Evolutionary conservation across 345 rosid genomes (phyloP), one percentile per base, ranked within the genome.

Genomic region (Corchorus capsularis): DNA sequence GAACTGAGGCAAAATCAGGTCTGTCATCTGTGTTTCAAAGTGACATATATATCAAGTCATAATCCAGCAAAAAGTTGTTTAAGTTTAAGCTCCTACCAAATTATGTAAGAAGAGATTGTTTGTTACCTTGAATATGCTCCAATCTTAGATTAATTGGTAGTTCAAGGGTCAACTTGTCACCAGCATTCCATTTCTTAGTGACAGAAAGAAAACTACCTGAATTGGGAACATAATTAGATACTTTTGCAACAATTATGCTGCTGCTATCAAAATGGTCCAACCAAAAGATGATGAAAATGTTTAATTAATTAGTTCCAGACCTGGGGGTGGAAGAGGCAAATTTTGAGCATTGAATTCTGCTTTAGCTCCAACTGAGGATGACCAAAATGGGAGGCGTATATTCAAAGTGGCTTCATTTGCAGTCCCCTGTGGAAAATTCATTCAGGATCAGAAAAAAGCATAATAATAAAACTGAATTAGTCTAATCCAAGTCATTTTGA

Each of bases 321-420:
- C 97, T 86, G 94, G 88, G 78, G 83, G 77, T 49, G 97, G 91
- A 19, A 82, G 53, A 50, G 82, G 35, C 75, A 87, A 64, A 74
- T 80, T 72, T 74, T 88, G 78, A 2, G 75, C 82, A 79, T 94
- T 94, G 79, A 91, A 56, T 35, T 76, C 62, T 39, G 93, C 91
- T 74, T 83, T 78, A 43, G 91, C 93, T 75, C 85, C 89, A 72
- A 74, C 61, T 32, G 86, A 84, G 67, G 79, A 5, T 57, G 94
- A 73, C 98, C 98, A 94, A 34, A 75, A 50, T 3, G 98, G 98
- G 64, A 91, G 82, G 10, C 97, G 87, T 64, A 93, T 73, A 77
- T 93, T 82, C 85, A 94, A 69, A 54, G 94, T 85, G 22, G 94
- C 82, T 47, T 80, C 75, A 59, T 76, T 81, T 62, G 72, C 82